Evolutionary conservation across 495 filamentous ascomycete species (phyloP).

Genomic region (Aspergillus steynii): DNA sequence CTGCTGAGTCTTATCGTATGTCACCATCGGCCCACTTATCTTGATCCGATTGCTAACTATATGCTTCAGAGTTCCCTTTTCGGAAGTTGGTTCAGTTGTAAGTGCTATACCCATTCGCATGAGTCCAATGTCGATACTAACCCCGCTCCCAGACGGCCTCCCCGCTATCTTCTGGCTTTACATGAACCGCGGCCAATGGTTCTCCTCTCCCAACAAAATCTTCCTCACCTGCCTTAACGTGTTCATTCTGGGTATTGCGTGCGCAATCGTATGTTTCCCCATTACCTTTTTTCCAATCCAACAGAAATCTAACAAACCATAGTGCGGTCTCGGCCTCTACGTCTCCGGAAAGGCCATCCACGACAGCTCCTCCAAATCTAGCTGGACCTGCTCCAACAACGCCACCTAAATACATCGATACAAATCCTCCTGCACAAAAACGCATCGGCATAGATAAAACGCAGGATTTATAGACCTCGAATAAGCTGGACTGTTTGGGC

Average conservation of each 20-base stretch:
- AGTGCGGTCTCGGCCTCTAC: slow-evolving; percentile 48
- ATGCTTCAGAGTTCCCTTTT: slow-evolving; percentile 32
- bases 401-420: slow-evolving; percentile 3
- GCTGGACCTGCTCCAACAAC: slow-evolving; percentile 48
- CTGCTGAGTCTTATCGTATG: slow-evolving; percentile 52
- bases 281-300: neutral
- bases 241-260: slow-evolving; percentile 32
- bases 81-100: slow-evolving; percentile 45
- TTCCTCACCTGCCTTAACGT: slow-evolving; percentile 35
- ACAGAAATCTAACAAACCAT: neutral
- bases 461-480: neutral
- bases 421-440: neutral
- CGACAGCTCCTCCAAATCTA: slow-evolving; percentile 35
- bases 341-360: slow-evolving; percentile 44
- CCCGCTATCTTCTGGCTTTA: slow-evolving; percentile 46
- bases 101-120: neutral
- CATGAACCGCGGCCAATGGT: slow-evolving; percentile 36
- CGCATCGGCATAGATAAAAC: neutral
- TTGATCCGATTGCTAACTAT: no score
- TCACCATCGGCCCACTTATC: no score
- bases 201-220: slow-evolving; percentile 34
- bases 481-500: neutral
- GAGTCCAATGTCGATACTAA: neutral
- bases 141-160: slow-evolving; percentile 22
- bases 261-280: slow-evolving; percentile 31